Evolutionary conservation across 2,329 filamentous ascomycete genomes (phyloP).

Genomic region (Phoma sp.): DNA sequence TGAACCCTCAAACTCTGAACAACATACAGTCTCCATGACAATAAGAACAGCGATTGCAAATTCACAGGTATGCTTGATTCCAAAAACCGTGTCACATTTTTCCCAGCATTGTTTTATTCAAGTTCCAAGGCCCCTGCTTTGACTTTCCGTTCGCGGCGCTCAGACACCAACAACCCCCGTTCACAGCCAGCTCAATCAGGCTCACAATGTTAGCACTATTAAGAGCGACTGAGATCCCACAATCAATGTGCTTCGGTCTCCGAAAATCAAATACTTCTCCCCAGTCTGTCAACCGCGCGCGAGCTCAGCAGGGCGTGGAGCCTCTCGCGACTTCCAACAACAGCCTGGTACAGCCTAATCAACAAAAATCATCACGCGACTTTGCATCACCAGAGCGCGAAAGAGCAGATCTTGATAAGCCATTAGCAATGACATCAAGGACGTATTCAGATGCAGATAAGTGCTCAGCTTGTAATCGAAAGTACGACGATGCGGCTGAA

Average conservation of each 20-base stretch:
- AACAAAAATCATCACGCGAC: neutral
- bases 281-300: neutral
- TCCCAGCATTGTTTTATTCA: too few relatives aligned
- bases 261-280: neutral
- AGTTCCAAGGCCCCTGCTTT: too few relatives aligned
- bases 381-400: neutral
- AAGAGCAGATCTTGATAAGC: neutral
- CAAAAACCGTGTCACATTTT: too few relatives aligned
- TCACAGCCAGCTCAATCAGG: too few relatives aligned
- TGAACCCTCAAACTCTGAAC: too few relatives aligned
- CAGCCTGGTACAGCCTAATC: neutral
- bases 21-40: too few relatives aligned
- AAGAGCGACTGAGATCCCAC: neutral
- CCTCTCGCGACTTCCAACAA: neutral
- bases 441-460: neutral
- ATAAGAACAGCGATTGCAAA: too few relatives aligned
- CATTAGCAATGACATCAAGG: slow-evolving; percentile 2
- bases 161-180: too few relatives aligned
- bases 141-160: too few relatives aligned
- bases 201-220: neutral
- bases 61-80: too few relatives aligned
- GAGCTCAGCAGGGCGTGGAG: neutral
- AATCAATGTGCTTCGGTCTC: neutral
- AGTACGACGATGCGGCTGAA: neutral
- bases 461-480: slow-evolving; percentile 16